phyloP scores from a whole-genome alignment of 2,329 filamentous ascomycete genomes.

The Cladophialophora bantiana region DNA sequence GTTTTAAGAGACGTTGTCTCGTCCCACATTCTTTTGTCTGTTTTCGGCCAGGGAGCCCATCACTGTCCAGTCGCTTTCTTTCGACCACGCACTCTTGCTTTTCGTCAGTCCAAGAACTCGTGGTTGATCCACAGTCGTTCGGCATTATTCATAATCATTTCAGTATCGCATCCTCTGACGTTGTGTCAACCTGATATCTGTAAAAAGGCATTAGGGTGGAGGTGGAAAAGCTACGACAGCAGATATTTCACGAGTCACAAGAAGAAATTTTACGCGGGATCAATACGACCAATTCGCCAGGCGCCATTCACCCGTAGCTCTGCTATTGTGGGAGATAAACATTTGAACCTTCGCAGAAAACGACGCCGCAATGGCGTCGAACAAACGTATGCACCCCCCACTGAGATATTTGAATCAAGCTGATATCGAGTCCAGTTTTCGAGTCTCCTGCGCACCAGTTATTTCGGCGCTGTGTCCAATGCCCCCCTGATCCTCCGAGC shows the following conservation, averaged over 20 bases:
- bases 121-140: constrained; percentile 12
- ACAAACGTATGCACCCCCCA: constrained; percentile 14
- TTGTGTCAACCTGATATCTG: not conserved
- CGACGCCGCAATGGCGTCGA: constrained; percentile 20
- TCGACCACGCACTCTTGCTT: constrained; percentile 21
- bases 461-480: constrained; percentile 67
- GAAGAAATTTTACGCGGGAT: not conserved
- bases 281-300: not conserved
- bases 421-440: constrained; percentile 30
- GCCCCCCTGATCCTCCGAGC: constrained; percentile 58
- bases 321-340: not conserved
- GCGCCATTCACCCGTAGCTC: not conserved
- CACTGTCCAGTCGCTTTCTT: constrained; percentile 17
- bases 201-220: not conserved
- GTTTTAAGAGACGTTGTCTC: constrained; percentile 23
- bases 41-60: constrained; percentile 27
- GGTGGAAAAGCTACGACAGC: not conserved
- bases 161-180: not conserved
- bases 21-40: constrained; percentile 36
- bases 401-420: not conserved
- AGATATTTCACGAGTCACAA: not conserved
- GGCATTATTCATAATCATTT: constrained; percentile 8
- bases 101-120: constrained; percentile 6
- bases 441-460: constrained; percentile 48
- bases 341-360: not conserved